Conservation (phyloP, 306 rosid genomes). For the Ormosia semicastrata region DNA sequence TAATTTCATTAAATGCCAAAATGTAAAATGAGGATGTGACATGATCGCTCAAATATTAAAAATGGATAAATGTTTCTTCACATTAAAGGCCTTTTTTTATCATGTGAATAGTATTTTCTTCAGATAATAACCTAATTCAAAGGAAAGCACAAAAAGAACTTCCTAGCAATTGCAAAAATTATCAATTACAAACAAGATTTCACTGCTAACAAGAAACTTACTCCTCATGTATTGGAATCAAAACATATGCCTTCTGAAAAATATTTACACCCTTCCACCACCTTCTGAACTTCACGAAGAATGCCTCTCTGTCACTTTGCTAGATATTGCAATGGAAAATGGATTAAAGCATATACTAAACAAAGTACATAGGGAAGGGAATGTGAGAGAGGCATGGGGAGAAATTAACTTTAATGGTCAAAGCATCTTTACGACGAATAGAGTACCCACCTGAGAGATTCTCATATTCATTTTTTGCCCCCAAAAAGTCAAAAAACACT, state of each 20-base stretch:
- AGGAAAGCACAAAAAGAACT: conserved; percentile 8
- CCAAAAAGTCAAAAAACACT: background rate
- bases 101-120: conserved; percentile 17
- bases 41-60: conserved; percentile 8
- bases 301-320: conserved; percentile 53
- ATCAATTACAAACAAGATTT: background rate
- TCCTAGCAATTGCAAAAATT: conserved; percentile 6
- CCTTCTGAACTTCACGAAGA: conserved; percentile 81
- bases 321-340: conserved; percentile 40
- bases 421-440: background rate
- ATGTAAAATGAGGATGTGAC: background rate
- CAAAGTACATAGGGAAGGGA: conserved; percentile 7
- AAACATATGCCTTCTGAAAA: conserved; percentile 85
- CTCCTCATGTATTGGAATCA: conserved; percentile 88
- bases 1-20: background rate
- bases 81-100: background rate
- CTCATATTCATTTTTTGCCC: background rate
- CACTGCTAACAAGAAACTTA: conserved; percentile 41
- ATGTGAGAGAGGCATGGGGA: background rate
- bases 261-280: conserved; percentile 98
- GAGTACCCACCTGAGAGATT: background rate
- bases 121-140: conserved; percentile 1
- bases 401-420: conserved; percentile 18
- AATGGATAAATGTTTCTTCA: conserved; percentile 7
- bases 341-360: conserved; percentile 27